phyloP scores from a whole-genome alignment of 352 stramenopile species.

The Phytophthora nicotianae region DNA sequence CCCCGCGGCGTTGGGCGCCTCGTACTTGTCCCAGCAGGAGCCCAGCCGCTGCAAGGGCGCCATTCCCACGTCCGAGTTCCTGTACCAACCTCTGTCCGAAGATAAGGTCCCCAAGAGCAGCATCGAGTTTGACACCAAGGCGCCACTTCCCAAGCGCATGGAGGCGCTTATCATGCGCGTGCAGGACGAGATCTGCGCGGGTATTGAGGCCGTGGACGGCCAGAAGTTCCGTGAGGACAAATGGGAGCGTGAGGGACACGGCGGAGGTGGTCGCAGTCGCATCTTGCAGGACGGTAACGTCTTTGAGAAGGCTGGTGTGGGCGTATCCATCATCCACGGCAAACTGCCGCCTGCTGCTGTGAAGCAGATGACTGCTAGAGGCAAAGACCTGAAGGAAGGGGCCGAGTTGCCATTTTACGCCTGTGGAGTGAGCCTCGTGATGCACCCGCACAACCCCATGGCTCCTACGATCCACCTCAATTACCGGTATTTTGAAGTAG shows the following conservation, averaged over 20 bases:
- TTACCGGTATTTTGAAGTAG: conserved; percentile 98
- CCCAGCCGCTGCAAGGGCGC: conserved; percentile 49
- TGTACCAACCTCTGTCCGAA: conserved; percentile 67
- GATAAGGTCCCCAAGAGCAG: conserved; percentile 65
- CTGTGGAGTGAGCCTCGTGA: conserved; percentile 95
- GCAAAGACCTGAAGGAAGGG: conserved; percentile 73
- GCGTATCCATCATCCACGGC: conserved; percentile 97
- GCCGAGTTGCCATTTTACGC: conserved; percentile 95
- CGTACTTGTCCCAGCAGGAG: conserved; percentile 24
- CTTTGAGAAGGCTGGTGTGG: conserved; percentile 98
- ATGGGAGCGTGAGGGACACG: conserved; percentile 94
- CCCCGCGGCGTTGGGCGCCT: conserved; percentile 28
- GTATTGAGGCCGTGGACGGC: conserved; percentile 93
- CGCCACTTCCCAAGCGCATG: conserved; percentile 78
- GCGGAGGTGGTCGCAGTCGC: conserved; percentile 93
- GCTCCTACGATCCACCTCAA: conserved; percentile 98
- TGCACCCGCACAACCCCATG: conserved; percentile 95
- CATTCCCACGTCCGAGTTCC: conserved; percentile 53
- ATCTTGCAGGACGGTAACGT: conserved; percentile 95
- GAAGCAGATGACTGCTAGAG: conserved; percentile 81
- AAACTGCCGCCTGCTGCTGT: conserved; percentile 89
- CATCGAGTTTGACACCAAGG: conserved; percentile 78
- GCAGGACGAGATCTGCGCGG: conserved; percentile 86
- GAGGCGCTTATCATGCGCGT: conserved; percentile 82
- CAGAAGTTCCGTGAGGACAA: conserved; percentile 95